Evolutionary conservation across 2,329 filamentous ascomycete genomes (phyloP), one percentile per base, ranked within the genome.

Genomic region (Mollisia scopiformis): DNA sequence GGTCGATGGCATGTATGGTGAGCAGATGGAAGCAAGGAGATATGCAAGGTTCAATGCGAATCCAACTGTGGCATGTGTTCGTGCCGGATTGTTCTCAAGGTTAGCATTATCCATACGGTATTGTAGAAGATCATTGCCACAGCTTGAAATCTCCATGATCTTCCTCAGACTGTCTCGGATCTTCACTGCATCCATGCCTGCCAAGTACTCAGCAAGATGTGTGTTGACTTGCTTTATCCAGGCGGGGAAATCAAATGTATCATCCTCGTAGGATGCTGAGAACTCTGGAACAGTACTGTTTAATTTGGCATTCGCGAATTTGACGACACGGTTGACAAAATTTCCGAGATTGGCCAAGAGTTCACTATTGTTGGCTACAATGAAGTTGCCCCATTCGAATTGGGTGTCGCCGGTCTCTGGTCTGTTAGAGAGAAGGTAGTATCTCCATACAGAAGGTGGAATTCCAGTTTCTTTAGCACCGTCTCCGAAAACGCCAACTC

Each of bases 401-500:
- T 97, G 91, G 0, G 92, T 90, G 73, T 97, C 93, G 55, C 89
- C 86, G 11, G 88, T 89, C 76, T 97, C 93, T 0, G 93, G 93
- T 59, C 93, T 86, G 74, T 91, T 89, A 47, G 92, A 90, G 37
- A 97, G 82, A 23, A 97, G 85, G 78, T 95, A 97, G 77, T 94
- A 97, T 67, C 93, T 84, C 92, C 93, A 97, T n/a, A 97, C 91
- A 64, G 94, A 91, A 0, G 92, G 82, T 16, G 89, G 85, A 19
- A 97, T 84, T 21, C 92, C 93, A 8, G 92, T 97, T 58, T 96
- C 88, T 76, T 90, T 90, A 50, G 92, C 93, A 71, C 91, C 92
- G 77, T 91, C 93, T 54, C 93, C 93, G 72, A 97, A 97, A 1
- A 97, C 93, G 70, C 93, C 93, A 37, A 97, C 85, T 31, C 90